Evolutionary conservation across 345 rosid species (phyloP), one percentile per base, ranked within the genome.

Genomic region (Syzygium aqueum): DNA sequence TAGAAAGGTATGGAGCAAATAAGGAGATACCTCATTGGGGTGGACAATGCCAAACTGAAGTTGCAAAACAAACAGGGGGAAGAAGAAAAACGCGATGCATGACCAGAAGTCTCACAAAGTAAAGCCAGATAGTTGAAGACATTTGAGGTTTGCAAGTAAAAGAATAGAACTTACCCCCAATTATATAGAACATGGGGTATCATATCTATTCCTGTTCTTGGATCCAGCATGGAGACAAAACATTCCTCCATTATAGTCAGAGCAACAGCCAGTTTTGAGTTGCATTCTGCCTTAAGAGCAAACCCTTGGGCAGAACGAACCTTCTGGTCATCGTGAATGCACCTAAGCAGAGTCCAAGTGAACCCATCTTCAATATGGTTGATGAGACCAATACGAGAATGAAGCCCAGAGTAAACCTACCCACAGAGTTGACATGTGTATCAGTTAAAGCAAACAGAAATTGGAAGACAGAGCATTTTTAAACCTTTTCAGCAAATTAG

Each of bases 231-330:
- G 73, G 99, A 91, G 90, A 91, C 95, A 94, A 97, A 97, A 91
- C 97, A 94, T 90, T 96, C 98, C 92, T 97, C 99, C 98, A 97
- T 93, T 61, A 97, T 93, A 59, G 98, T 93, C 88, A 97, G 95
- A 87, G 96, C 95, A 89, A 97, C 97, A 65, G 95, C 98, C 89
- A 97, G 90, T 86, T 95, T 97, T 46, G 98, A 93, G 95, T 97
- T 96, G 93, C 99, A 94, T 92, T 96, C 98, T 56, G 98, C 99
- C 91, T 95, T 97, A 84, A 96, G 87, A 57, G 96, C 97, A 77
- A 95, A 87, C 90, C 94, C 88, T 87, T 93, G 93, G 53, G 97
- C 94, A 78, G 99, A 96, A 84, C 87, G 95, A 91, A 93, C 92
- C 80, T 93, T 96, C 90, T 92, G 96, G 89, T 96, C 97, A 88